These are phyloP conservation scores for Lasiosphaeria miniovina DNA, from an alignment of 495 filamentous ascomycete species.

Conservation along the genomic window DNA sequence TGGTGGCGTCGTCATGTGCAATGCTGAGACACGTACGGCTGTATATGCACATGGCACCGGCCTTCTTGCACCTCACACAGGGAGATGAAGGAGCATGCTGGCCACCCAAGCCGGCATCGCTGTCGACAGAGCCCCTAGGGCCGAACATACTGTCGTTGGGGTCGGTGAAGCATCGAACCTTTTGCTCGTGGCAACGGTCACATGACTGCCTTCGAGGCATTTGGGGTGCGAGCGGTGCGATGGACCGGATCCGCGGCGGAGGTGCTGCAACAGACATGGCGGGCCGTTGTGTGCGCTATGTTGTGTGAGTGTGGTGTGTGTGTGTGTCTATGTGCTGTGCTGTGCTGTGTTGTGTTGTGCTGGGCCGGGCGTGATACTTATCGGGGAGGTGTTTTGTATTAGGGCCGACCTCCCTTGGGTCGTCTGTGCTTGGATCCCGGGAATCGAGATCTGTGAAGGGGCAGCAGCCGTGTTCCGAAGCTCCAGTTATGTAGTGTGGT, in stretches of 20 bases:
- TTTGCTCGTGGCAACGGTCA: conserved; percentile 27
- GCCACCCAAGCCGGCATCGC: conserved; percentile 9
- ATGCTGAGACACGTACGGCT: conserved; percentile 17
- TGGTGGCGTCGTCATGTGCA: neutral
- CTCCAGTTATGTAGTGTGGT: conserved; percentile 1
- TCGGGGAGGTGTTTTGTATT: no score
- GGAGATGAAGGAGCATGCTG: conserved; percentile 16
- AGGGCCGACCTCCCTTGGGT: no score
- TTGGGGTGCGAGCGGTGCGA: conserved; percentile 5
- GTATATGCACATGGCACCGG: conserved; percentile 21
- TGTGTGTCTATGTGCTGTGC: no score
- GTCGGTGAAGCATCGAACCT: conserved; percentile 25
- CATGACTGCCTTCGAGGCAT: conserved; percentile 28
- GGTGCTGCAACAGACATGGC: neutral
- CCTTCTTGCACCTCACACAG: conserved; percentile 21
- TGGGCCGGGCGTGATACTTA: no score
- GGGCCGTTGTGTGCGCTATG: neutral
- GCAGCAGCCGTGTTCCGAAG: neutral
- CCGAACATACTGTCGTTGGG: conserved; percentile 6
- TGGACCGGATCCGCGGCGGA: neutral
- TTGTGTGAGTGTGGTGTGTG: neutral
- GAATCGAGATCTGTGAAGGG: conserved; percentile 2
- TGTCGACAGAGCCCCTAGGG: conserved; percentile 12
- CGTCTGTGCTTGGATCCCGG: neutral
- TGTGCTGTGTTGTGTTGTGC: no score